Evolutionary conservation across 371 early-diverging fungal genomes (phyloP).

Genomic region (Mucor sp.): DNA sequence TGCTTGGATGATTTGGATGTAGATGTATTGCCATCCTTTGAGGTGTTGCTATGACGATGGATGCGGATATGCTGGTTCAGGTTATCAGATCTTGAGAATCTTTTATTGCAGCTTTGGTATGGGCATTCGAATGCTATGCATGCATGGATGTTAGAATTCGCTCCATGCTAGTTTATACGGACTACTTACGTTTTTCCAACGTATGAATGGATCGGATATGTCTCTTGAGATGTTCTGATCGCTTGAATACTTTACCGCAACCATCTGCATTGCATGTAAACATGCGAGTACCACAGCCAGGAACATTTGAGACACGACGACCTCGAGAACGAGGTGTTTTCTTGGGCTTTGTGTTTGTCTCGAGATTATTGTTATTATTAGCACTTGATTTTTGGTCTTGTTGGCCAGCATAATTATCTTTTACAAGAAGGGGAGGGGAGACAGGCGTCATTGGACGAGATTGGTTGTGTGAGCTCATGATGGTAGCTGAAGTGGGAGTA

Average conservation of each 20-base stretch:
- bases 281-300: constrained; percentile 44
- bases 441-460: constrained; percentile 18
- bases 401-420: constrained; percentile 5
- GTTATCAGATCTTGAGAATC: constrained; percentile 86
- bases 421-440: constrained; percentile 20
- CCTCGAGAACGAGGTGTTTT: constrained; percentile 55
- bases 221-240: constrained; percentile 68
- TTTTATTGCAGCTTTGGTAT: constrained; percentile 74
- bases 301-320: constrained; percentile 57
- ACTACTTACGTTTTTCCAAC: constrained; percentile 61
- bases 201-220: constrained; percentile 71
- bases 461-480: constrained; percentile 3
- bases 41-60: constrained; percentile 49
- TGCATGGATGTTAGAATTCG: neutral
- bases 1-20: constrained; percentile 1
- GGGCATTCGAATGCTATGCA: constrained; percentile 64
- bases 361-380: neutral
- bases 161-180: neutral
- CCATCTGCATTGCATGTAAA: constrained; percentile 55
- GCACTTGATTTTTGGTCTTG: neutral
- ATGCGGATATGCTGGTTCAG: constrained; percentile 73
- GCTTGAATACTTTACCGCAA: constrained; percentile 67
- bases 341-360: constrained; percentile 1
- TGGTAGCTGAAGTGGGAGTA: constrained; percentile 1
- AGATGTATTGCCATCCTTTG: neutral